Evolutionary conservation across 208 protist genomes (phyloP).

Genomic region (Acanthamoeba triangularis): DNA sequence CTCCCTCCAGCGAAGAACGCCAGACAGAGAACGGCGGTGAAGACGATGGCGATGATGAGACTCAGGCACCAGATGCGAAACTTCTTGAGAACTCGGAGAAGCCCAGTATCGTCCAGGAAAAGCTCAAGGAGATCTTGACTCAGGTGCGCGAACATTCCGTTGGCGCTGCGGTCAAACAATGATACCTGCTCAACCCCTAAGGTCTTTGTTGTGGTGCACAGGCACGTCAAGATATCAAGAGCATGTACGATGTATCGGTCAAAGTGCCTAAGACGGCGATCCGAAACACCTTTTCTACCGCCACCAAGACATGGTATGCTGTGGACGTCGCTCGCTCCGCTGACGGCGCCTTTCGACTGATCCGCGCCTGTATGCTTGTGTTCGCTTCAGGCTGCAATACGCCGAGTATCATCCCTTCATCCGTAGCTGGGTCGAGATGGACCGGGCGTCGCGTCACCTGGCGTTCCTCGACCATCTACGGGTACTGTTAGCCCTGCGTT

Average conservation of each 20-base stretch:
- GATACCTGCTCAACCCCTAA: background rate
- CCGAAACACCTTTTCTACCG: conserved; percentile 1
- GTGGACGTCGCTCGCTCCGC: background rate
- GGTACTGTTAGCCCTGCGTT: background rate
- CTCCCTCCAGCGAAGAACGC: background rate
- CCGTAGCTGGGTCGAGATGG: conserved; percentile 44
- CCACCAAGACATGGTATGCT: background rate
- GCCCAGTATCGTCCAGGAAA: conserved; percentile 9
- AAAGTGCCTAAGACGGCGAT: conserved; percentile 8
- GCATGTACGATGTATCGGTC: conserved; percentile 20
- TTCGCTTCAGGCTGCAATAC: conserved; percentile 21
- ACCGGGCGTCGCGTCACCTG: conserved; percentile 21
- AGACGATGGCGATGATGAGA: background rate
- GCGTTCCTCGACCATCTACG: conserved; percentile 29
- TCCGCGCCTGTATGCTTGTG: too few species aligned
- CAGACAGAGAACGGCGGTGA: background rate
- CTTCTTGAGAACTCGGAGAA: background rate
- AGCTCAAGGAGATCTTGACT: conserved; percentile 2
- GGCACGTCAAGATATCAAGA: background rate
- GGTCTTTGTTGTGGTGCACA: background rate
- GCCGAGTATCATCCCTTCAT: conserved; percentile 51
- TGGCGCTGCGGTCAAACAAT: background rate
- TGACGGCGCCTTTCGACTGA: background rate
- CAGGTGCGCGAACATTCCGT: background rate
- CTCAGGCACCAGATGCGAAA: background rate